Percentiles rank a stretch among this genome's conserved stretches.
Evolutionary conservation across 768 basidiomycete species (phyloP).

Genomic region (Mycena haematopus): DNA sequence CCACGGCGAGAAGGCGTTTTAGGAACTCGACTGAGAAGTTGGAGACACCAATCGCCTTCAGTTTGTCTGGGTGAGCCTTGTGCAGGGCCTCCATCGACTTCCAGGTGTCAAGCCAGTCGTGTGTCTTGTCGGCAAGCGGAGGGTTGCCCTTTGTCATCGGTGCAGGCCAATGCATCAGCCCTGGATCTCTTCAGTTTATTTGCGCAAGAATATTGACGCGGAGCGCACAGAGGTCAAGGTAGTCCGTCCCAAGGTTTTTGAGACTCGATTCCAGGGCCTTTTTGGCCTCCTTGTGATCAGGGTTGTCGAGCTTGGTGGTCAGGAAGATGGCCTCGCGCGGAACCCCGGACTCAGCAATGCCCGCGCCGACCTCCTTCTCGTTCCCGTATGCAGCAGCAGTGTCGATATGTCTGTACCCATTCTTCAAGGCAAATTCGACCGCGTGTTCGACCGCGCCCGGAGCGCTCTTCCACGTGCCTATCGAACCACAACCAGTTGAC

Average conservation of each 20-base stretch:
- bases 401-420: slow-evolving; percentile 78
- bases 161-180: slow-evolving; percentile 86
- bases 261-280: slow-evolving; percentile 76
- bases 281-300: slow-evolving; percentile 62
- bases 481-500: background rate
- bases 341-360: slow-evolving; percentile 78
- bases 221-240: slow-evolving; percentile 77
- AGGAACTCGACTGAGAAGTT: slow-evolving; percentile 75
- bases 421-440: slow-evolving; percentile 73
- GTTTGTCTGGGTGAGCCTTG: slow-evolving; percentile 69
- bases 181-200: slow-evolving; percentile 37
- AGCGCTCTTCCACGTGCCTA: slow-evolving; percentile 81
- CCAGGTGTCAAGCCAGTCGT: slow-evolving; percentile 81
- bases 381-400: slow-evolving; percentile 76
- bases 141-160: slow-evolving; percentile 63
- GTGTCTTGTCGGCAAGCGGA: slow-evolving; percentile 19
- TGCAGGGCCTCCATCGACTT: slow-evolving; percentile 74
- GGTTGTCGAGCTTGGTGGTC: slow-evolving; percentile 75
- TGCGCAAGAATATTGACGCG: background rate
- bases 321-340: slow-evolving; percentile 78
- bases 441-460: slow-evolving; percentile 77
- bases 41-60: slow-evolving; percentile 82
- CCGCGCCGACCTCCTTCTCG: slow-evolving; percentile 82
- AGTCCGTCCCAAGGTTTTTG: slow-evolving; percentile 69
- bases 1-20: slow-evolving; percentile 61